These are phyloP conservation scores for Peziza echinospora DNA, from an alignment of 495 filamentous ascomycete species.

Conservation along the genomic window DNA sequence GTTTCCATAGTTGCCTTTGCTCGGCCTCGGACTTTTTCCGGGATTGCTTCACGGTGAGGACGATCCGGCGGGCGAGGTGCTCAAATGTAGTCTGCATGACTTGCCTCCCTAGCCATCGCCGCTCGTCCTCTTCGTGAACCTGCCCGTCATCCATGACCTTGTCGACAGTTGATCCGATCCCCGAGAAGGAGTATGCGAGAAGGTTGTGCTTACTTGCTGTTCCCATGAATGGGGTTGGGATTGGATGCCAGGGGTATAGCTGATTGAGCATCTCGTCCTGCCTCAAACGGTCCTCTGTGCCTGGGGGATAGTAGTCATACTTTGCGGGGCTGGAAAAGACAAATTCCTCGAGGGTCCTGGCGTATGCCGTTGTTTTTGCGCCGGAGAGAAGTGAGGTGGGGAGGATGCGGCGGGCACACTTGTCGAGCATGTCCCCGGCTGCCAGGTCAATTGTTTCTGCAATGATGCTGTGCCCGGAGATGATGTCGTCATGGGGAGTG, in stretches of 20 bases:
- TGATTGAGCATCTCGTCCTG: conserved; percentile 1
- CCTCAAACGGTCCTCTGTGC: conserved; percentile 18
- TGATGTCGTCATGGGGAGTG: conserved; percentile 34
- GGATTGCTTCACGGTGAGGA: conserved; percentile 18
- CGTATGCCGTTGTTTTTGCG: conserved; percentile 45
- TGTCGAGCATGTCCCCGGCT: conserved; percentile 70
- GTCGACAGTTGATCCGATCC: conserved; percentile 33
- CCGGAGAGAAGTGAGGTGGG: conserved; percentile 12
- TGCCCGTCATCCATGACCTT: conserved; percentile 15
- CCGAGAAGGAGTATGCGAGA: conserved; percentile 43
- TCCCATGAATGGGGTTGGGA: conserved; percentile 6
- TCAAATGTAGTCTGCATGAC: conserved; percentile 69
- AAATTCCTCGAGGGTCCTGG: conserved; percentile 50
- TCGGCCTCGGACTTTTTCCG: too few species aligned
- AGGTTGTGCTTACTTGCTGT: conserved; percentile 13
- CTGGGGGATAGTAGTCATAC: conserved; percentile 9
- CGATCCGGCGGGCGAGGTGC: conserved; percentile 51
- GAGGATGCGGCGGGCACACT: conserved; percentile 36
- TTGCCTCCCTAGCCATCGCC: conserved; percentile 41
- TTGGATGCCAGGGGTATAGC: conserved; percentile 10
- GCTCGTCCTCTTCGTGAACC: conserved; percentile 26
- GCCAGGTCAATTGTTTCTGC: conserved; percentile 53
- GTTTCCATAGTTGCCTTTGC: not conserved
- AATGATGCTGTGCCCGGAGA: conserved; percentile 48
- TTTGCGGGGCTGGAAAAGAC: conserved; percentile 37